phyloP scores from a whole-genome alignment of 2,329 filamentous ascomycete genomes.

The Diplodia sapinea region DNA sequence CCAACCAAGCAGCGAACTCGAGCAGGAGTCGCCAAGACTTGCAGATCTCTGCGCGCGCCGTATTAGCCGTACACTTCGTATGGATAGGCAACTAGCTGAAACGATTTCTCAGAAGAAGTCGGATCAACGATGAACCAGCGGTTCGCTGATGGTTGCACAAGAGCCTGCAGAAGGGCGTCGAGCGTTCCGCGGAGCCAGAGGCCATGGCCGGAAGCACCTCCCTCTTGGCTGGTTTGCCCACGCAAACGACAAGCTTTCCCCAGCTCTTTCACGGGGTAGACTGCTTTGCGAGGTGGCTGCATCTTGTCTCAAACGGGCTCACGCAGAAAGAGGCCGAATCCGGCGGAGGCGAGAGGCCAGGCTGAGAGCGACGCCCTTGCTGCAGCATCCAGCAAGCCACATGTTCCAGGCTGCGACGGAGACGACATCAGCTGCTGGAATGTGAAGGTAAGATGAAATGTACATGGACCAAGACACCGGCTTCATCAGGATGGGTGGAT shows the following conservation, averaged over 20 bases:
- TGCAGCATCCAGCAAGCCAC: neutral
- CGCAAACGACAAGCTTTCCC: slow-evolving; percentile 26
- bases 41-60: neutral
- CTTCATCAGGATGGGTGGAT: neutral
- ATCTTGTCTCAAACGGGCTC: neutral
- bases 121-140: no score
- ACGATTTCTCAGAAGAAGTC: no score
- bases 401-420: neutral
- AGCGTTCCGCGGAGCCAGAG: neutral
- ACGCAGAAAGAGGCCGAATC: neutral
- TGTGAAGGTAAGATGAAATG: neutral
- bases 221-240: neutral
- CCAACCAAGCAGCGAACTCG: neutral
- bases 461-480: neutral
- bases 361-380: slow-evolving; percentile 3
- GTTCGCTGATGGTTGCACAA: no score
- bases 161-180: neutral
- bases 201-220: neutral
- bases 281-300: slow-evolving; percentile 4
- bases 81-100: neutral
- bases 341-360: neutral
- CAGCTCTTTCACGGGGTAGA: neutral
- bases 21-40: neutral
- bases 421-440: neutral
- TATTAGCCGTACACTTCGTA: neutral